phyloP scores from a whole-genome alignment of 1,139 yeast genomes.

The Pichia inconspicua region DNA sequence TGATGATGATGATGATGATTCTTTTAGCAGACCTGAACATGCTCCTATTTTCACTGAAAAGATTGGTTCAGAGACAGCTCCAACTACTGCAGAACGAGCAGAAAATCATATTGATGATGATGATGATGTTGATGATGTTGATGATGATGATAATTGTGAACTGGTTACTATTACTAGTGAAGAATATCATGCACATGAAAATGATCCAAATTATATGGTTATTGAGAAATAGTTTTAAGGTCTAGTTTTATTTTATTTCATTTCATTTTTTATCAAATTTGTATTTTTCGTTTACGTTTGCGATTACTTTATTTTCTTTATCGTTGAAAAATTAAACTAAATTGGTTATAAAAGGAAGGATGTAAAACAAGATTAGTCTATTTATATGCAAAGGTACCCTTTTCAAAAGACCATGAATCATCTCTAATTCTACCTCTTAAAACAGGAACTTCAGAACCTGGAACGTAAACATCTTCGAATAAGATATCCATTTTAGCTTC shows the following conservation, averaged over 20 bases:
- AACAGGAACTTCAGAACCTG: slow-evolving; percentile 85
- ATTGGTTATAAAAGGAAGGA: not conserved
- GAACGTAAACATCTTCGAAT: slow-evolving; percentile 94
- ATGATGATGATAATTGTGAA: slow-evolving; percentile 30
- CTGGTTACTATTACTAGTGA: slow-evolving; percentile 45
- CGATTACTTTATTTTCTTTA: not conserved
- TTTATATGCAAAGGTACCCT: slow-evolving; percentile 54
- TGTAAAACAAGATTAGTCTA: slow-evolving; percentile 9
- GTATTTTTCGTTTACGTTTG: slow-evolving; percentile 1
- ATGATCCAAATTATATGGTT: slow-evolving; percentile 45
- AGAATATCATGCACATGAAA: slow-evolving; percentile 39
- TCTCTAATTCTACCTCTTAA: slow-evolving; percentile 96
- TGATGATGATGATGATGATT: slow-evolving; percentile 12
- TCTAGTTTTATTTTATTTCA: not conserved
- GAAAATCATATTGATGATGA: not conserved
- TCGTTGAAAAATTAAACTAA: not conserved
- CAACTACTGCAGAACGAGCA: slow-evolving; percentile 1
- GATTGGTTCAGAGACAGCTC: slow-evolving; percentile 7
- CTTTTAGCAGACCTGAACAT: slow-evolving; percentile 9
- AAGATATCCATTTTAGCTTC: slow-evolving; percentile 91
- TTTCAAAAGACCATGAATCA: slow-evolving; percentile 81
- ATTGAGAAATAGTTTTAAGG: slow-evolving; percentile 27
- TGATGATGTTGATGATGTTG: not conserved
- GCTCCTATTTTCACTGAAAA: slow-evolving; percentile 16
- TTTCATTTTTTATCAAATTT: not conserved